phyloP scores from a whole-genome alignment of 2,329 filamentous ascomycete genomes.

The Aciculosporium take region DNA sequence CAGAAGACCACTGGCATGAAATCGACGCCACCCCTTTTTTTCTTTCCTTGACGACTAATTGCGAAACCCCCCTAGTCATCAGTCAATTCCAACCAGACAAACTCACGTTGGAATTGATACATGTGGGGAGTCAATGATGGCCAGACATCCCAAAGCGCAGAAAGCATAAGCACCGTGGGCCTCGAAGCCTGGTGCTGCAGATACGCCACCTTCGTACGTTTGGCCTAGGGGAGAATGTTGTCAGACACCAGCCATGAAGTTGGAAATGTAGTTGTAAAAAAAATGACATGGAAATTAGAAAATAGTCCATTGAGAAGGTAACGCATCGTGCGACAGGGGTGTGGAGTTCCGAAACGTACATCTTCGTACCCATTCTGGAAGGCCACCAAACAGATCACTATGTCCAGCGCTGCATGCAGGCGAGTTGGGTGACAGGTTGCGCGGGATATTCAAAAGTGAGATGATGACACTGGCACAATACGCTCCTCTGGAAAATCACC shows the following conservation, averaged over 20 bases:
- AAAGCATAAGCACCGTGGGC: conserved; percentile 96
- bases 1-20: conserved; percentile 11
- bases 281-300: conserved; percentile 7
- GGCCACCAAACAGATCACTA: conserved; percentile 51
- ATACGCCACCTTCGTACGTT: conserved; percentile 90
- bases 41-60: background rate
- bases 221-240: conserved; percentile 45
- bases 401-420: conserved; percentile 50
- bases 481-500: conserved; percentile 52
- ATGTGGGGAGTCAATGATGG: conserved; percentile 69
- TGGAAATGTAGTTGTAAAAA: conserved; percentile 4
- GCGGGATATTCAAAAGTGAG: conserved; percentile 67
- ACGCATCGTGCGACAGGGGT: background rate
- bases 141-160: conserved; percentile 78
- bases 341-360: conserved; percentile 42
- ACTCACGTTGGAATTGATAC: conserved; percentile 57
- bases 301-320: conserved; percentile 5
- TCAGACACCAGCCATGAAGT: conserved; percentile 6
- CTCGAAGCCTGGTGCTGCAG: conserved; percentile 70
- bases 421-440: conserved; percentile 60
- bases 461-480: conserved; percentile 84
- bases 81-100: background rate
- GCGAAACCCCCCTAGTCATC: background rate
- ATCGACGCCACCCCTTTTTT: background rate
- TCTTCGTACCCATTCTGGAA: conserved; percentile 65